phyloP scores from a whole-genome alignment of 2,329 filamentous ascomycete species.

The Clarireedia monteithiana region DNA sequence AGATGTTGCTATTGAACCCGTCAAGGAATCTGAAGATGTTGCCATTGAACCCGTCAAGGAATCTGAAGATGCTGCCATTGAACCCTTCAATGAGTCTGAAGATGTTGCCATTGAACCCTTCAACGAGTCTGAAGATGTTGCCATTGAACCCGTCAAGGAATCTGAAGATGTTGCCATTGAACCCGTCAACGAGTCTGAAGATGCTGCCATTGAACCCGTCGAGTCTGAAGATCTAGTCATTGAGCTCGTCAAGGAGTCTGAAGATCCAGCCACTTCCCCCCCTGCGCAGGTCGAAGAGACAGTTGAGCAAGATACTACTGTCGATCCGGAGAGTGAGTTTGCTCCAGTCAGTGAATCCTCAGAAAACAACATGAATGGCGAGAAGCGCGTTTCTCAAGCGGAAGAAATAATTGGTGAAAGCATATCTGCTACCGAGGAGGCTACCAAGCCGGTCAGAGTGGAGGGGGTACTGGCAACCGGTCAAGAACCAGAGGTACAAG shows the following conservation, averaged over 20 bases:
- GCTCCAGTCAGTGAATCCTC: not conserved
- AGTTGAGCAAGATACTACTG: not conserved
- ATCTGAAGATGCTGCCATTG: not conserved
- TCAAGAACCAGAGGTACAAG: not conserved
- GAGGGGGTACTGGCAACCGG: not conserved
- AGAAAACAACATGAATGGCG: not conserved
- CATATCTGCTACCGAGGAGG: not conserved
- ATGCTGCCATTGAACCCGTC: not conserved
- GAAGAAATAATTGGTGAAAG: not conserved
- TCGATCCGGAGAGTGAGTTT: not conserved
- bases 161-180: not conserved
- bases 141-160: not conserved
- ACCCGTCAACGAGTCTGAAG: not conserved
- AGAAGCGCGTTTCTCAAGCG: not conserved
- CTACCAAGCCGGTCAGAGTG: not conserved
- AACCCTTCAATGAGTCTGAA: not conserved
- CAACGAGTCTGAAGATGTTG: not conserved
- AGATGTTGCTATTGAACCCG: not conserved
- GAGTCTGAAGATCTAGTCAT: not conserved
- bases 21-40: not conserved
- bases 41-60: too few relatives aligned
- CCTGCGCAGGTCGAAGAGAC: not conserved
- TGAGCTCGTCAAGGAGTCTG: not conserved
- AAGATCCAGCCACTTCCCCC: not conserved
- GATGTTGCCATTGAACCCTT: not conserved